Conservation (phyloP, 345 rosid species). For the Corymbia maculata region DNA sequence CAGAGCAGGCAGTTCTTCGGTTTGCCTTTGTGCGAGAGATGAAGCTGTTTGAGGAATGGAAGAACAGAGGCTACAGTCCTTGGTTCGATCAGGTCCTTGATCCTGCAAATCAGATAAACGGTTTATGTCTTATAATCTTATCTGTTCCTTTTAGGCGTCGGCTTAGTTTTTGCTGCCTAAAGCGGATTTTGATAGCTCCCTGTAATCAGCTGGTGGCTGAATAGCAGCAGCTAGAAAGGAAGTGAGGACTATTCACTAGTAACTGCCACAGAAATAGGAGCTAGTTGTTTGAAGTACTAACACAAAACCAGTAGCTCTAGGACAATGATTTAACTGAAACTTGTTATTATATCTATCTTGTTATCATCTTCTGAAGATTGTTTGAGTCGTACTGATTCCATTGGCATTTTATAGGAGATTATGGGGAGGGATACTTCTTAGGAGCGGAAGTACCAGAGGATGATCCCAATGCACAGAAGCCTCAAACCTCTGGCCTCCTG, state of each 20-base stretch:
- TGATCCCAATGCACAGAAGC: constrained; percentile 50
- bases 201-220: background rate
- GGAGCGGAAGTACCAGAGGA: constrained; percentile 65
- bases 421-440: constrained; percentile 16
- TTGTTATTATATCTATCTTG: background rate
- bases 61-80: constrained; percentile 70
- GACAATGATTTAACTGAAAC: background rate
- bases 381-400: background rate
- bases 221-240: background rate
- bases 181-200: background rate
- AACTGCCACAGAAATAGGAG: background rate
- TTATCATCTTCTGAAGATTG: background rate
- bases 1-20: constrained; percentile 28
- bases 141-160: background rate
- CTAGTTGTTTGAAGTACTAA: background rate
- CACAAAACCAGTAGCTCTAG: background rate
- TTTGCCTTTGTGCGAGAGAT: constrained; percentile 47
- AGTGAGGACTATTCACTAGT: background rate
- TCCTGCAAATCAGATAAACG: constrained; percentile 47
- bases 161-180: background rate
- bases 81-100: constrained; percentile 50
- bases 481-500: constrained; percentile 80
- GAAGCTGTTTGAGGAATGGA: constrained; percentile 52
- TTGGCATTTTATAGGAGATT: background rate
- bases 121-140: constrained; percentile 1